Evolutionary conservation across 768 basidiomycete species (phyloP), one percentile per base, ranked within the genome.

Genomic region (Collybia mongolica): DNA sequence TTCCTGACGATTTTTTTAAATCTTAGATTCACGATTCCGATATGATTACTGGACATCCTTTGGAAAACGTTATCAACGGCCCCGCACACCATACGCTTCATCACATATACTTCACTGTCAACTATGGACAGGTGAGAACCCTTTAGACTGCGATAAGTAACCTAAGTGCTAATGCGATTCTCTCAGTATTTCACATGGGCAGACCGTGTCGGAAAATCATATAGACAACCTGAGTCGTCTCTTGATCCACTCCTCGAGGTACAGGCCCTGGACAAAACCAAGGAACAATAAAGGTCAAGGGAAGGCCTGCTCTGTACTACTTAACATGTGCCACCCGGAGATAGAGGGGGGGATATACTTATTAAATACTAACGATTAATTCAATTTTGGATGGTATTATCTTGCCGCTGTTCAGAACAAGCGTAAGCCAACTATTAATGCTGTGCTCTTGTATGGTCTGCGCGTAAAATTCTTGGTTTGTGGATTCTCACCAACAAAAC

Each of bases 41-140:
- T 73, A 98, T 99, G 96, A 84, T 98, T 62, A 91, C 92, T 23
- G 95, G 89, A 2, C 88, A 92, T 64, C 73, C 84, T 3, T 79
- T 97, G 4, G 96, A 98, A 71, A 84, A 77, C 52, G 70, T 90
- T 64, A 94, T 99, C 71, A 99, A 98, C 69, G 94, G 93, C n/a
- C 96, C 97, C 2, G 93, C 95, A 2, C 97, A 99, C 60, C 97
- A 99, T 66, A 98, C 95, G 0, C 75, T 98, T 38, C 96, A 98
- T 65, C 97, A 98, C 63, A 72, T 99, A 18, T 96, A 95, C 74
- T 98, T 98, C 73, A 97, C 89, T 38, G 88, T 90, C 58, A 98
- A 98, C 74, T 96, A 93, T 68, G 94, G 93, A 19, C 92, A 93
- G 76, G 85, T 86, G 65, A 57, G 73, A 68, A 59, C 20, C 40